Base-by-base conservation (phyloP, 345 rosid species). In the Lepidium didymum region DNA sequence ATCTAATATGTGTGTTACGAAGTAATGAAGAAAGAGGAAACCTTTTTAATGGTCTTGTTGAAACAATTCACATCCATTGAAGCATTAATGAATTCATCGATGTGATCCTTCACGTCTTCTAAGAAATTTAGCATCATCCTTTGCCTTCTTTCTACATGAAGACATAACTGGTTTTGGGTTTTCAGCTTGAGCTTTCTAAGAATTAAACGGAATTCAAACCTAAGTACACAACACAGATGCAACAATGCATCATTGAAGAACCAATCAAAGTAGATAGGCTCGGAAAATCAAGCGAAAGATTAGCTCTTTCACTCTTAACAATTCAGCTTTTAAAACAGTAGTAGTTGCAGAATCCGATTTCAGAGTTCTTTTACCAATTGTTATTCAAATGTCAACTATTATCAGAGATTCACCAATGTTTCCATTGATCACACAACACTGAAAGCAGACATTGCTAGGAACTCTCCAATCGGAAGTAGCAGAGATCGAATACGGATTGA, bases 61-160 rank as follows among this genome's bases (percentile, higher is more conserved):
- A 87, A 90, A 80, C 94, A 93, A 15, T 72, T 73, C 81, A 87
- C 98, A 25, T 93, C 94, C 89, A 88, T 81, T 8, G 94, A 90
- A 12, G 97, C 92, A 72, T 81, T 51, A 21, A 93, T 72, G 79
- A 90, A 90, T 40, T 90, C 98, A 65, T 88, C 96, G 10, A 93
- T 83, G 81, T 93, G 97, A 69, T 85, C 94, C 78, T 85, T 93
- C 12, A 90, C 57, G 70, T 90, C 98, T 75, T 88, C 92, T 37
- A 87, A 33, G 73, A 93, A n/a, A 93, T 50, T 74, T 81, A 8
- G 89, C 88, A 34, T 88, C 83, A 3, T 90, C 97, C 33, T 50
- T 90, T 62, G 64, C 79, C 79, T 77, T 90, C 85, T 76, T 85
- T 11, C 96, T 79, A 62, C 94, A 90, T 29, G 98, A 85, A 59